These are phyloP conservation scores for Nymphaea colorata DNA, from an alignment of 164 flowering plant genomes.

Conservation along the genomic window DNA sequence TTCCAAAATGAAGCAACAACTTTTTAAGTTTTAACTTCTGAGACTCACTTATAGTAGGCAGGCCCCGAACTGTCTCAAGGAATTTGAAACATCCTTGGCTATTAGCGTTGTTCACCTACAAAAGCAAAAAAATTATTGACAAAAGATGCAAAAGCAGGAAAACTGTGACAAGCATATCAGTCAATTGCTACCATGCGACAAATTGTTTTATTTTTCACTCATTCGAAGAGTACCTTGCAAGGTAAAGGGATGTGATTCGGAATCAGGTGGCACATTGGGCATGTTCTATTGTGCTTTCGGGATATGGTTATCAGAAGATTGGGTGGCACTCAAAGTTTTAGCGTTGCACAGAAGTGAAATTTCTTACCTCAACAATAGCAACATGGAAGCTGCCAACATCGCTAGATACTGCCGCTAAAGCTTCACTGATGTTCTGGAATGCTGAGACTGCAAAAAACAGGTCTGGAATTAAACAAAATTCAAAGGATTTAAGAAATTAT, in stretches of 20 bases:
- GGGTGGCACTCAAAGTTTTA: background rate
- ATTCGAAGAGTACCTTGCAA: too few relatives aligned
- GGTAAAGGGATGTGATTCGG: background rate
- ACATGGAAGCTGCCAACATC: conserved; percentile 56
- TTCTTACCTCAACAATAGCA: conserved; percentile 78
- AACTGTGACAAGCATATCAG: background rate
- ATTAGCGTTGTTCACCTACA: conserved; percentile 39
- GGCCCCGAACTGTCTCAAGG: conserved; percentile 51
- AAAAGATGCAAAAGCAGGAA: background rate
- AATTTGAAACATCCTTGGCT: conserved; percentile 43
- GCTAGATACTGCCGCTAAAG: conserved; percentile 43
- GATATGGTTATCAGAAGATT: background rate
- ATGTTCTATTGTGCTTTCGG: background rate
- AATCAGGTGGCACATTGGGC: background rate
- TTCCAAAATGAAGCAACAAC: background rate
- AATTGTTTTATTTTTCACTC: too few relatives aligned
- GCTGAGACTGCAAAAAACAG: conserved; percentile 43
- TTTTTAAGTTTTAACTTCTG: background rate
- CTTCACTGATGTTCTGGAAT: conserved; percentile 52
- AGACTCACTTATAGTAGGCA: conserved; percentile 76
- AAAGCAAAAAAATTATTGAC: background rate
- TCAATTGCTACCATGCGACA: too few relatives aligned
- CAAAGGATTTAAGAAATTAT: background rate
- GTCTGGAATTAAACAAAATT: background rate
- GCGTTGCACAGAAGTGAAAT: background rate